Evolutionary conservation across 2,329 filamentous ascomycete genomes (phyloP).

Genomic region (Ploettnerulaceae sp.): DNA sequence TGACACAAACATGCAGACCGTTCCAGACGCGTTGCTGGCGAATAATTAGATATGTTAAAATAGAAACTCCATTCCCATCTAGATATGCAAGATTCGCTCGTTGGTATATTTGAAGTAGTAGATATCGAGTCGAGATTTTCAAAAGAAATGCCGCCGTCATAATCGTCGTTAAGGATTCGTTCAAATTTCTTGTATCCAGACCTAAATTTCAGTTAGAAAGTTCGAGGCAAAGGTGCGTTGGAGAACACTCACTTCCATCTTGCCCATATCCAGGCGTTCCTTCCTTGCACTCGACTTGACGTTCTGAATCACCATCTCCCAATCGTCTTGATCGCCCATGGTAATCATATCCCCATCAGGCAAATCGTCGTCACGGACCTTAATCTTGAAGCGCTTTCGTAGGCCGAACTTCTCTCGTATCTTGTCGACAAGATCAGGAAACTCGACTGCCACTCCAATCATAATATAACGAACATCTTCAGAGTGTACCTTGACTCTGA

Average conservation of each 20-base stretch:
- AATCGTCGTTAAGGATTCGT: conserved; percentile 8
- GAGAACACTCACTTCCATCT: conserved; percentile 78
- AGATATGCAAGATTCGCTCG: conserved; percentile 25
- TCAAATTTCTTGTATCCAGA: conserved; percentile 32
- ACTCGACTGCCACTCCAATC: conserved; percentile 68
- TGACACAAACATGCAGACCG: not conserved
- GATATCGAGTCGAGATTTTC: conserved; percentile 10
- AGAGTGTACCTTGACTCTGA: conserved; percentile 87
- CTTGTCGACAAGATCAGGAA: conserved; percentile 69
- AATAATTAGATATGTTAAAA: conserved; percentile 17
- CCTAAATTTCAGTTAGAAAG: conserved; percentile 20
- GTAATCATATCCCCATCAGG: conserved; percentile 88
- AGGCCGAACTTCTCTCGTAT: conserved; percentile 86
- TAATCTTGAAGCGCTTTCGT: conserved; percentile 76
- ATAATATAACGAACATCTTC: conserved; percentile 93
- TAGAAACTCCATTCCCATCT: conserved; percentile 21
- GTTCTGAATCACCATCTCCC: conserved; percentile 77
- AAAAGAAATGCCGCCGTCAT: conserved; percentile 11
- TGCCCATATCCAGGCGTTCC: conserved; percentile 77
- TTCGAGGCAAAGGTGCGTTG: not conserved
- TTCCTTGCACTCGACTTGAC: conserved; percentile 65
- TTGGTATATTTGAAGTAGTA: conserved; percentile 26
- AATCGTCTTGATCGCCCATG: conserved; percentile 91
- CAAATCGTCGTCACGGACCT: conserved; percentile 75
- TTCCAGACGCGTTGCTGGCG: conserved; percentile 11